Conservation (phyloP, 768 basidiomycete species). For the Agaricus blazei region DNA sequence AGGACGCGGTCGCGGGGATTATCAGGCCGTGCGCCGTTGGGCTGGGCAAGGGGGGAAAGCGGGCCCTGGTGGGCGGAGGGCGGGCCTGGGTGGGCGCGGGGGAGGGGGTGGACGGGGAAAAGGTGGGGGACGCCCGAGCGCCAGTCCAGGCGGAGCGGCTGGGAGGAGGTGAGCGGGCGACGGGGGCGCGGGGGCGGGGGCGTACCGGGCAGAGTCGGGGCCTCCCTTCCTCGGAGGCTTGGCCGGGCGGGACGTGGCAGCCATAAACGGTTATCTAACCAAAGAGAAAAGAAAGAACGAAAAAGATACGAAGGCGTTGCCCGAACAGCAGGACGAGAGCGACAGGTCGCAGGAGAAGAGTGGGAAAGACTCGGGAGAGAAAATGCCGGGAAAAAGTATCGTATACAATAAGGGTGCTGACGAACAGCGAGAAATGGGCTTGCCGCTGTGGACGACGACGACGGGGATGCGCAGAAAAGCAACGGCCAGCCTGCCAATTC, state of each 20-base stretch:
- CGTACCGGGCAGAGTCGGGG: slow-evolving; percentile 53
- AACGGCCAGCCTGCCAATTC: slow-evolving; percentile 6
- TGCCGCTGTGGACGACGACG: slow-evolving; percentile 18
- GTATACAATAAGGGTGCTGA: slow-evolving; percentile 12
- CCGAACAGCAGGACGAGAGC: slow-evolving; percentile 32
- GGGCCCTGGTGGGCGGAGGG: slow-evolving; percentile 30
- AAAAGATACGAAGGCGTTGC: slow-evolving; percentile 24
- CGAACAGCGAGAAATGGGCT: slow-evolving; percentile 9
- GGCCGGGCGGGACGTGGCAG: slow-evolving; percentile 56
- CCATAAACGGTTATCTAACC: slow-evolving; percentile 38
- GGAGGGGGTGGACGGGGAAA: slow-evolving; percentile 45
- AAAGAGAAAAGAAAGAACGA: slow-evolving; percentile 26
- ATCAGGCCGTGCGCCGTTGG: slow-evolving; percentile 47
- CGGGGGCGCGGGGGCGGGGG: slow-evolving; percentile 3
- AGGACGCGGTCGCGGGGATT: slow-evolving; percentile 54
- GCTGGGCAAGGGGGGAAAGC: slow-evolving; percentile 42
- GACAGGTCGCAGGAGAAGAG: slow-evolving; percentile 21
- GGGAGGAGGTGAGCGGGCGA: slow-evolving; percentile 15
- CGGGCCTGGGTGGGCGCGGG: slow-evolving; percentile 28
- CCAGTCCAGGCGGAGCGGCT: slow-evolving; percentile 59
- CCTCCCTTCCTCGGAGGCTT: slow-evolving; percentile 62
- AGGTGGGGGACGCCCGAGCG: slow-evolving; percentile 66
- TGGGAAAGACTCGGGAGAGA: slow-evolving; percentile 17
- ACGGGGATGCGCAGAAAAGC: slow-evolving; percentile 7
- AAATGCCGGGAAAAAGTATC: slow-evolving; percentile 14